Evolutionary conservation across 2,329 filamentous ascomycete genomes (phyloP).

Genomic region (Aspergillus candidus): DNA sequence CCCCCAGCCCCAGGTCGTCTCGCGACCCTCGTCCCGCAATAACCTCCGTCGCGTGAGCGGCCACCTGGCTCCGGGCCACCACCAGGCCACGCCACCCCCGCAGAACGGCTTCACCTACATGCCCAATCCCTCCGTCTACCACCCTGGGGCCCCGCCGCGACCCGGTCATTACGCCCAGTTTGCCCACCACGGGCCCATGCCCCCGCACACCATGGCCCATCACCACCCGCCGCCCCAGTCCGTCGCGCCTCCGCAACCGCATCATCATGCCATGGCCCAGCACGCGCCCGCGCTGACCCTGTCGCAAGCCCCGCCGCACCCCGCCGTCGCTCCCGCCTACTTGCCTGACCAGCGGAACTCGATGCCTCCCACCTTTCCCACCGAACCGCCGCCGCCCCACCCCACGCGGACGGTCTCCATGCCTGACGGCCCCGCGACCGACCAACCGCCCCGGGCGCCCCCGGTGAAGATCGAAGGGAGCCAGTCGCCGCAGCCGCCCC

Average conservation of each 20-base stretch:
- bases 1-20: conserved; percentile 70
- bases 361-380: conserved; percentile 62
- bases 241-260: conserved; percentile 40
- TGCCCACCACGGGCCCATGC: conserved; percentile 20
- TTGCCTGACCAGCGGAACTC: conserved; percentile 71
- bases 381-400: conserved; percentile 54
- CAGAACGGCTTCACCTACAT: conserved; percentile 75
- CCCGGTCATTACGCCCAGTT: conserved; percentile 39
- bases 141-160: conserved; percentile 52
- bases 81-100: conserved; percentile 53
- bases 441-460: conserved; percentile 39
- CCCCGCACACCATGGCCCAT: conserved; percentile 38
- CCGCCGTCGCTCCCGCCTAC: conserved; percentile 57
- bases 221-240: conserved; percentile 38
- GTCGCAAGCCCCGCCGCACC: conserved; percentile 33
- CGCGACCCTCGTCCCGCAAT: conserved; percentile 73
- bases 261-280: conserved; percentile 17
- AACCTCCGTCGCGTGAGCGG: conserved; percentile 70
- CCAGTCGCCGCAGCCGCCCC: conserved; percentile 41
- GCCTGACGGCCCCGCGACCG: conserved; percentile 50
- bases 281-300: conserved; percentile 24
- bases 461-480: conserved; percentile 37
- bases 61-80: conserved; percentile 61
- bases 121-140: conserved; percentile 80
- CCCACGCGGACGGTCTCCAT: conserved; percentile 57